A percentile compares a stretch with the other conserved stretches of the same genome.
These are phyloP conservation scores for Acacia confusa DNA, from an alignment of 306 rosid species.

Conservation along the genomic window DNA sequence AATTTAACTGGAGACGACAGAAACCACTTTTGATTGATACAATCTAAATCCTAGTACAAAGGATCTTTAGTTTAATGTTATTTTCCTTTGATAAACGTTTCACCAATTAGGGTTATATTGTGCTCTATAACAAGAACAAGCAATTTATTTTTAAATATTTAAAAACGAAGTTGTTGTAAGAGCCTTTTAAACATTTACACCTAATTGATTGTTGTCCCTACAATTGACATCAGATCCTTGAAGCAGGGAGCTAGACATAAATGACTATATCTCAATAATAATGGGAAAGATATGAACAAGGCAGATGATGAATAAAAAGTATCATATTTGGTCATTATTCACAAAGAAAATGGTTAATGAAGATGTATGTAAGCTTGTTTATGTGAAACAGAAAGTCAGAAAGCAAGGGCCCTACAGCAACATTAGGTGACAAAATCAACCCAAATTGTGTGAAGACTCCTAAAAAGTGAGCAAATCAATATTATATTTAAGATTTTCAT, in stretches of 20 bases:
- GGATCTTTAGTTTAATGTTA: not conserved
- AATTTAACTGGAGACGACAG: not conserved
- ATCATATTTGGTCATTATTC: not conserved
- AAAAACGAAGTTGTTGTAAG: not conserved
- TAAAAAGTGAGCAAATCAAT: slow-evolving; percentile 38
- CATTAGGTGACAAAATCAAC: slow-evolving; percentile 52
- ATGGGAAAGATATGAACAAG: not conserved
- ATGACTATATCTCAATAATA: not conserved
- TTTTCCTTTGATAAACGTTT: not conserved
- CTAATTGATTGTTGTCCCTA: slow-evolving; percentile 6
- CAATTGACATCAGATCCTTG: slow-evolving; percentile 4
- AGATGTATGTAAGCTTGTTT: slow-evolving; percentile 17
- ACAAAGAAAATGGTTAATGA: not conserved
- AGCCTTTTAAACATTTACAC: not conserved
- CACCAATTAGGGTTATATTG: not conserved
- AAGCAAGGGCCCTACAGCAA: slow-evolving; percentile 41
- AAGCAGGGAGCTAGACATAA: not conserved
- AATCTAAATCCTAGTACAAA: not conserved
- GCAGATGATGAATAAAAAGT: not conserved
- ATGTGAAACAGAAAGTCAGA: slow-evolving; percentile 21
- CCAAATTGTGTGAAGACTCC: slow-evolving; percentile 49
- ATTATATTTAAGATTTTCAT: slow-evolving; percentile 30
- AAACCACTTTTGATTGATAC: not conserved
- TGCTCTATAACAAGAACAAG: not conserved
- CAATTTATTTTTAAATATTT: not conserved